Conservation (phyloP, 768 basidiomycete species). For the Tulasnella sp. region DNA sequence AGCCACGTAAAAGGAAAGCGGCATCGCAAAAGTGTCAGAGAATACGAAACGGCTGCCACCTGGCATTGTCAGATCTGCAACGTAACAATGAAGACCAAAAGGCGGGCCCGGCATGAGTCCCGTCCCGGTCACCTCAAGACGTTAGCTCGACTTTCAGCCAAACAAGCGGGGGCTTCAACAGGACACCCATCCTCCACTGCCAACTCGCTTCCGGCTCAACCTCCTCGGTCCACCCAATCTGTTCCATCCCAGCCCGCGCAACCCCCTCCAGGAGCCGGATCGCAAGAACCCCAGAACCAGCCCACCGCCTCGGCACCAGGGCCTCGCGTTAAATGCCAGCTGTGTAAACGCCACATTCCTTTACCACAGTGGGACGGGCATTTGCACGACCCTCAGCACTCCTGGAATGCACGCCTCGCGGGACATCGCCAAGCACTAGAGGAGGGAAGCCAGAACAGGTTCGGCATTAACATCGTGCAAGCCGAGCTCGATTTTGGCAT, state of each 20-base stretch:
- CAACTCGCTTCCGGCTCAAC: background rate
- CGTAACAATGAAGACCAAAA: background rate
- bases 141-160: background rate
- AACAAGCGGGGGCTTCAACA: background rate
- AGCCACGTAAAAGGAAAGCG: background rate
- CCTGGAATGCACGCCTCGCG: background rate
- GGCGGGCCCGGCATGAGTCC: background rate
- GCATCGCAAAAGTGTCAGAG: background rate
- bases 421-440: background rate
- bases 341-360: background rate
- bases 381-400: background rate
- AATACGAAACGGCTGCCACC: background rate
- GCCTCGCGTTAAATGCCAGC: too few relatives aligned
- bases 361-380: background rate
- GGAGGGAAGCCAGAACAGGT: conserved; percentile 9
- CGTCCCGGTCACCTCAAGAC: background rate
- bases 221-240: background rate
- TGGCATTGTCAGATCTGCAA: background rate
- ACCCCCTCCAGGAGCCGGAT: too few relatives aligned
- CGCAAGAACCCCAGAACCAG: too few relatives aligned
- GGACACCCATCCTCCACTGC: background rate
- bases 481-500: conserved; percentile 3
- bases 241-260: background rate
- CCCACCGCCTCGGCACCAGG: too few relatives aligned
- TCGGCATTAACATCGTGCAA: background rate